Evolutionary conservation across 495 filamentous ascomycete species (phyloP).

Genomic region (Penicillium simplicissimum): DNA sequence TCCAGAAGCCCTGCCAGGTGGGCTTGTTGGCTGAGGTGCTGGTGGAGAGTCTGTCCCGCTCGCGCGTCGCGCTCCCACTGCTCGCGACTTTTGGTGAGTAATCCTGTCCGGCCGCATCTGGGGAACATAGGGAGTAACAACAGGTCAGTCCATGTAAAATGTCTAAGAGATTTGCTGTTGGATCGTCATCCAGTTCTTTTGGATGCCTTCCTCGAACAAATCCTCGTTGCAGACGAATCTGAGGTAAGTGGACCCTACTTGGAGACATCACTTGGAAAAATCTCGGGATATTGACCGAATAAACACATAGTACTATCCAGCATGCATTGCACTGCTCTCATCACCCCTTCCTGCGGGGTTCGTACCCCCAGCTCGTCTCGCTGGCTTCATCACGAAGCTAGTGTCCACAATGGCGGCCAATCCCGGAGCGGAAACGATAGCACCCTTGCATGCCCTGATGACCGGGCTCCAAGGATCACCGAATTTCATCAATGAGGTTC

Average conservation of each 20-base stretch:
- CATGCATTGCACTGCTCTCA: constrained; percentile 47
- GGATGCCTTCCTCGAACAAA: constrained; percentile 42
- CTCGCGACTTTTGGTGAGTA: constrained; percentile 43
- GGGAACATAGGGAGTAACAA: constrained; percentile 3
- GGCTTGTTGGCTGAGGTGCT: constrained; percentile 41
- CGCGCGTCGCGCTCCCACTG: constrained; percentile 40
- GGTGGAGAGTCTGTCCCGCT: constrained; percentile 47
- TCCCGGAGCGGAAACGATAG: constrained; percentile 43
- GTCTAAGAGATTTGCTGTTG: constrained; percentile 44
- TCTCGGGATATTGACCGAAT: background rate
- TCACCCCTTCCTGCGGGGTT: constrained; percentile 36
- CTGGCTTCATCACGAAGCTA: constrained; percentile 42
- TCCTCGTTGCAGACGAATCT: constrained; percentile 27
- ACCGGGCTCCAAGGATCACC: constrained; percentile 35
- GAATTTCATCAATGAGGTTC: constrained; percentile 34
- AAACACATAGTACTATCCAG: constrained; percentile 32
- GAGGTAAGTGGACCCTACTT: constrained; percentile 34
- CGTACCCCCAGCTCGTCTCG: constrained; percentile 41
- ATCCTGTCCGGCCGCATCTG: background rate
- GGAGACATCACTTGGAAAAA: background rate
- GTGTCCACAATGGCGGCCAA: constrained; percentile 33
- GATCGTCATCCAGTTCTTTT: constrained; percentile 43
- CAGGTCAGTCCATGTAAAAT: constrained; percentile 26
- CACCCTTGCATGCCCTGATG: constrained; percentile 45
- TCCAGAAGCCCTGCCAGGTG: constrained; percentile 49